These are phyloP conservation scores for Phaeosphaeria sp. DNA, from an alignment of 2,329 filamentous ascomycete genomes.

Conservation along the genomic window DNA sequence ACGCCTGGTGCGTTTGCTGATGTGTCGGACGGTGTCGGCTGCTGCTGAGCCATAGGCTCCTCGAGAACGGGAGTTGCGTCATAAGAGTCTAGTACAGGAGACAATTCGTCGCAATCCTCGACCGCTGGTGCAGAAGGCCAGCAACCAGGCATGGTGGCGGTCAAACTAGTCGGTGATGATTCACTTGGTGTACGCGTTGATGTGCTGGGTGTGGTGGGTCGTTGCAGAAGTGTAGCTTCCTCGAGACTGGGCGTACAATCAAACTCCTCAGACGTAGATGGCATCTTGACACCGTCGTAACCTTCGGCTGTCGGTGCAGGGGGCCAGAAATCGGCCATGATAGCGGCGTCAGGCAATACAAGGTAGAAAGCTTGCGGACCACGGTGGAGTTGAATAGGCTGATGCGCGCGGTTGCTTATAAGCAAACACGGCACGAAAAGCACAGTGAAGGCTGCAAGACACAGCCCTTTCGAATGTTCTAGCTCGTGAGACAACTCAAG, in stretches of 20 bases:
- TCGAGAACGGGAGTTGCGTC: neutral
- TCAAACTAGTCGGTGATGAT: neutral
- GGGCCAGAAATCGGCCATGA: neutral
- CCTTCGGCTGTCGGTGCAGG: neutral
- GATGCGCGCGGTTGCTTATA: neutral
- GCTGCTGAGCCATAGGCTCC: neutral
- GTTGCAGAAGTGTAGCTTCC: neutral
- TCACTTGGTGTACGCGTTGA: neutral
- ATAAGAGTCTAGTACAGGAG: neutral
- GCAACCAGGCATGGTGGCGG: neutral
- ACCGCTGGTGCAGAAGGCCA: neutral
- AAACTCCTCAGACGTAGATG: too few species aligned
- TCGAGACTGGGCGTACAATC: neutral
- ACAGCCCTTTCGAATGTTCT: neutral
- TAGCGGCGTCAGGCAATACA: neutral
- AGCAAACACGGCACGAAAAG: neutral
- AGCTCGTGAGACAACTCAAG: neutral
- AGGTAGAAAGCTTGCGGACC: neutral
- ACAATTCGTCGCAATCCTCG: neutral
- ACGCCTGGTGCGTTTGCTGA: neutral
- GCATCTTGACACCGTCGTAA: too few species aligned
- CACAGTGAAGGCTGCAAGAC: neutral
- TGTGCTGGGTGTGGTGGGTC: neutral
- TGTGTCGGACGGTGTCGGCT: neutral
- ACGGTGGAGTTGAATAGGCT: neutral